Evolutionary conservation across 495 filamentous ascomycete genomes (phyloP).

Genomic region (Parmelia sp.): DNA sequence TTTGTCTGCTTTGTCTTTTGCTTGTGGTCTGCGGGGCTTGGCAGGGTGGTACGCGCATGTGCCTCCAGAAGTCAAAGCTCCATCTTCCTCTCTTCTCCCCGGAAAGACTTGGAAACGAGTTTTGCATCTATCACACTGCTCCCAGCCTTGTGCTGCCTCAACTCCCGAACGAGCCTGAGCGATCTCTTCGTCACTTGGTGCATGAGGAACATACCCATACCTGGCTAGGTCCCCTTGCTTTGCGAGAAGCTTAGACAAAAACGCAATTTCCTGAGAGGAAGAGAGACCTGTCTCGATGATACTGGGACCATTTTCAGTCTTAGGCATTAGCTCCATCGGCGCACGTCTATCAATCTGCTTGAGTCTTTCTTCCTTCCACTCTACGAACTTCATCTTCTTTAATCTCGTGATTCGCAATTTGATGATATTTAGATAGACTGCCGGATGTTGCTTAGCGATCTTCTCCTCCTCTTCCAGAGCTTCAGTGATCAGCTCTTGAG

Average conservation of each 20-base stretch:
- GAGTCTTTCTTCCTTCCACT: slow-evolving; percentile 53
- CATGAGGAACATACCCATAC: slow-evolving; percentile 66
- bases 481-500: slow-evolving; percentile 66
- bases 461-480: slow-evolving; percentile 83
- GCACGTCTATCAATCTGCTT: slow-evolving; percentile 21
- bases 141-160: slow-evolving; percentile 63
- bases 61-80: slow-evolving; percentile 68
- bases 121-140: slow-evolving; percentile 80
- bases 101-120: slow-evolving; percentile 89
- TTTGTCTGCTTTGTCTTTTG: slow-evolving; percentile 43
- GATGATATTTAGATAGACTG: slow-evolving; percentile 74
- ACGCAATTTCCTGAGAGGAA: slow-evolving; percentile 57
- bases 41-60: slow-evolving; percentile 72
- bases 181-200: slow-evolving; percentile 56
- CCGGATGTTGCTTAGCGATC: slow-evolving; percentile 54
- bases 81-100: slow-evolving; percentile 72
- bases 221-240: slow-evolving; percentile 52
- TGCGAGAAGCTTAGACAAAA: slow-evolving; percentile 54
- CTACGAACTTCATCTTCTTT: slow-evolving; percentile 33
- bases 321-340: slow-evolving; percentile 35
- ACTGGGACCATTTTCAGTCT: slow-evolving; percentile 23
- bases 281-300: slow-evolving; percentile 61
- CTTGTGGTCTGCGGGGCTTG: slow-evolving; percentile 47
- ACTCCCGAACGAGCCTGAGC: slow-evolving; percentile 57
- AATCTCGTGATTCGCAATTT: slow-evolving; percentile 52